Base-by-base conservation (phyloP, 225 moss, liverwort and hornwort species). In the Antitrichia curtipendula region DNA sequence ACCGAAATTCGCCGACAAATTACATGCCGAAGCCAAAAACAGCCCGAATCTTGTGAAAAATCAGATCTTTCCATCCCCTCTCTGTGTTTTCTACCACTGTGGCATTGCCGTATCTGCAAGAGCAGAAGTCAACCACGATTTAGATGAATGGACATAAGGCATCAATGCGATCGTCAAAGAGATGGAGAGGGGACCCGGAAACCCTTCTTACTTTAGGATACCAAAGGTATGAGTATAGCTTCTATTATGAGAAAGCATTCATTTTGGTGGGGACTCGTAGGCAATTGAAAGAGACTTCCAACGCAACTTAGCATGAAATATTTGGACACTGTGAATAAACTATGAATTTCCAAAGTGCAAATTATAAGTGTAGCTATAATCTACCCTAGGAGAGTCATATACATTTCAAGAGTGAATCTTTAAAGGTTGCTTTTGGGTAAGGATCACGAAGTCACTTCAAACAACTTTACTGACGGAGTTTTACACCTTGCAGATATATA, bases 11-110 rank as follows among this genome's bases (percentile, higher is more conserved):
- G 59, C 81, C 66, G 32, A 56, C 22, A 63, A 52, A 52, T 85
- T 89, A 98, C 64, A 98, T 86, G 84, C 99, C 99, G 72, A 96
- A 99, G 81, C 99, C 99, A 91, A 99, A 99, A 47, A 99, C 97
- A 73, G 94, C 99, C 49, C 97, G 97, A 80, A 99, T 99, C 89
- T 95, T 99, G 95, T 97, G 96, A 81, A 99, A 99, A 75, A 99
- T 99, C 38, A 96, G 92, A 88, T 99, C 99, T 89, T 94, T 92
- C 99, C 99, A 99, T 92, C 99, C 99, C 94, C 90, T 96, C 86
- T 95, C 94, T 40, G 99, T 99, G 65, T 99, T 99, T 87, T 96
- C 96, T 60, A 96, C 96, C 45, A 96, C 99, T 56, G 99, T 96
- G 58, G 95, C 95, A 76, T 99, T 99, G 88, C 99, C 97, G 73